Evolutionary conservation across 805 yeast species (phyloP), one percentile per base, ranked within the genome.

Genomic region (Lipomyces orientalis): DNA sequence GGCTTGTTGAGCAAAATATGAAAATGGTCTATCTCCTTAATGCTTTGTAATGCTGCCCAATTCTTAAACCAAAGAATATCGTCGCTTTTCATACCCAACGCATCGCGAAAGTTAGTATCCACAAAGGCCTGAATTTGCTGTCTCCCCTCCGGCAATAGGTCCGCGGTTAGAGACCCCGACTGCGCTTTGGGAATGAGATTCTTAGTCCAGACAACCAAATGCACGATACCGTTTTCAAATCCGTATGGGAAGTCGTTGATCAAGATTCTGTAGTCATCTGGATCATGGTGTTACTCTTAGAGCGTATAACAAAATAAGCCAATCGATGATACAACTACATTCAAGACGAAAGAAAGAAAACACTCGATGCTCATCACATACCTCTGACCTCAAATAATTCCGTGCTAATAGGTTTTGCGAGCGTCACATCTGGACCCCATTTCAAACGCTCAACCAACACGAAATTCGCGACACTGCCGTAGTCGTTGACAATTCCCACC

Each of bases 181-280:
- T 76, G 73, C 7, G 79, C 52, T 14, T 75, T 73, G 7, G 83
- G 82, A 14, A 85, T 81, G 8, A 77, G 76, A 31, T 80, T 75
- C 71, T 85, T 84, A 14, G 85, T 77, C 90, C 90, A 86, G 19
- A 87, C 84, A 52, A 88, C 87, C 54, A 86, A 74, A 73, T 86
- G 90, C 25, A 73, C 73, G 56, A 86, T 81, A 52, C 82, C 82
- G 2, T 73, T 69, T 51, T 80, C 86, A 64, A 86, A 81, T 65
- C 82, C 83, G 75, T 86, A 86, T 0, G 88, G 88, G 75, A 85
- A 86, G 73, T 85, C 87, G 73, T 86, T 86, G 61, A 71, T 74
- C 35, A 86, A 75, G 39, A 87, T 80, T 72, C 85, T 88, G 0
- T 70, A 61, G 60, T 71, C 75, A 22, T 54, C 75, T 66, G 55